Evolutionary conservation across 176 grass and related monocot species (phyloP).

Genomic region (Raddia distichophylla): DNA sequence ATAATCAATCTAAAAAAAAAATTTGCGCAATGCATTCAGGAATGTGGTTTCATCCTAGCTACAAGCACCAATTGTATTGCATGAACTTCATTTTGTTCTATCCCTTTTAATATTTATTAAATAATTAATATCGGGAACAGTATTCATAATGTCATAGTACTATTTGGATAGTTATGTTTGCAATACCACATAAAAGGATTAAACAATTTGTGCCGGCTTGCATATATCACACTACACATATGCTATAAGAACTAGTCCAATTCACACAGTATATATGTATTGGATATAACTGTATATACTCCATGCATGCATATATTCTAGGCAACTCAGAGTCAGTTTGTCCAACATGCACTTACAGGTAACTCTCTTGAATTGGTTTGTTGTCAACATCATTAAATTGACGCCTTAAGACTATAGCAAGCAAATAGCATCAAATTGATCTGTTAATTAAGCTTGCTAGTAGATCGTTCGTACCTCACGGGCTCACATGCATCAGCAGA

Average conservation of each 20-base stretch:
- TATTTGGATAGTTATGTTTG: conserved; percentile 6
- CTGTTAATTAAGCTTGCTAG: no score
- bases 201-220: not conserved
- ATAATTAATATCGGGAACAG: not conserved
- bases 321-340: no score
- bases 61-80: no score
- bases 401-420: no score
- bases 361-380: no score
- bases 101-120: not conserved
- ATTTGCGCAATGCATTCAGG: not conserved
- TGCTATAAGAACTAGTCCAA: not conserved
- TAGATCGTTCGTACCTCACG: no score
- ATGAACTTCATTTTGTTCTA: not conserved
- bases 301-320: not conserved
- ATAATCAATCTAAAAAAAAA: not conserved
- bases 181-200: not conserved
- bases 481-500: no score
- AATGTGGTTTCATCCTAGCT: not conserved
- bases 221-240: not conserved
- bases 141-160: not conserved
- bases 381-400: no score
- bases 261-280: not conserved
- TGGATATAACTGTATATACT: not conserved
- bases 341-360: no score
- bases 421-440: no score